Base-by-base conservation (phyloP, 139 green algal species). In the Dunaliella sp. region DNA sequence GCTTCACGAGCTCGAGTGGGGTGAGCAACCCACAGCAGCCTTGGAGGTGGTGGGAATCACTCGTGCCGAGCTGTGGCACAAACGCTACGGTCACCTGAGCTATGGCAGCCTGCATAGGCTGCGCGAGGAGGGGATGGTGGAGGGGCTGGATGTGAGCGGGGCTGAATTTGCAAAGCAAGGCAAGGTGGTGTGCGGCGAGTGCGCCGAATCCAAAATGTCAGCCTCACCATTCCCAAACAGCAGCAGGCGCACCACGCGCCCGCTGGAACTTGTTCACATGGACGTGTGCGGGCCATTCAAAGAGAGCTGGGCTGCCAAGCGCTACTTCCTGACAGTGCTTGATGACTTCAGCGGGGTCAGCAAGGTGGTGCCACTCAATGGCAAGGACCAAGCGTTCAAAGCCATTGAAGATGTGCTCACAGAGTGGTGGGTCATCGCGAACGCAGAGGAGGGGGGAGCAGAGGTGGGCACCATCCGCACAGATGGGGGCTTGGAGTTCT, bases 381-480 rank as follows among this genome's bases (percentile, higher is more conserved):
- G 12, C n/a, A 85, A 85, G 81, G 25, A 16, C 21, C 3, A 85
- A 1, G 34, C 65, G 1, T 28, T 22, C 2, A 31, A 36, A 22
- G n/a, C 37, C 57, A 36, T 85, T 7, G 36, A 1, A 3, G 24
- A 58, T 0, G 22, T 37, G 32, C 26, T 85, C 57, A 36, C 34
- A n/a, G n/a, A n/a, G 22, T 21, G 38, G 16, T 32, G 75, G 38
- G 75, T 58, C 37, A 87, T 74, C 88, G 0, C 88, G 84, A n/a
- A 88, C 58, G 0, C 84, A 90, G 59, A 72, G 83, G 26, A 84
- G 88, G 0, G 36, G 38, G 21, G 85, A 90, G 72, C 87, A 85
- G 32, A 22, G 80, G 24, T 76, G 37, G 38, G n/a, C n/a, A n/a
- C n/a, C 26, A 31, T 0, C 16, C n/a, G 25, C 1, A 87, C 3